These are phyloP conservation scores for Amborella trichopoda DNA, from an alignment of 164 flowering plant genomes.

Conservation along the genomic window DNA sequence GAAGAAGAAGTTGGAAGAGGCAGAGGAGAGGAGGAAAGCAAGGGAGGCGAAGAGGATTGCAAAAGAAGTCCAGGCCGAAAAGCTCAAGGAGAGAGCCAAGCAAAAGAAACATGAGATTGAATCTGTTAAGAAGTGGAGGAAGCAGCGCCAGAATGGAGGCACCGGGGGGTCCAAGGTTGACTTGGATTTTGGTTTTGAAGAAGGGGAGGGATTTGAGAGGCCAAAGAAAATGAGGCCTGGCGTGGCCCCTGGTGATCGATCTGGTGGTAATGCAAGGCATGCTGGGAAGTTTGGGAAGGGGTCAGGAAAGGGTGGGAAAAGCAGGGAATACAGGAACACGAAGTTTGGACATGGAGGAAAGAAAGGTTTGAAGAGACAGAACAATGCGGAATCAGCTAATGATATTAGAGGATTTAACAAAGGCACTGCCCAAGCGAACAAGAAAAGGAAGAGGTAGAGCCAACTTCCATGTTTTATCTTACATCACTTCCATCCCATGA, in stretches of 20 bases:
- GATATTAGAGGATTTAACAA: slow-evolving; percentile 38
- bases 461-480: not conserved
- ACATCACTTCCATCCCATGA: too few relatives aligned
- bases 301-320: slow-evolving; percentile 20
- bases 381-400: slow-evolving; percentile 57
- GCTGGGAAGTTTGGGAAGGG: slow-evolving; percentile 18
- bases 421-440: slow-evolving; percentile 18
- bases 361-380: slow-evolving; percentile 80
- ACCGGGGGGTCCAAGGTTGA: slow-evolving; percentile 25
- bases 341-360: slow-evolving; percentile 49
- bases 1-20: slow-evolving; percentile 70
- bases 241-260: slow-evolving; percentile 69
- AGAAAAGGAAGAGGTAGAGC: slow-evolving; percentile 29
- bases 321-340: slow-evolving; percentile 26
- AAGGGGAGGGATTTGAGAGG: slow-evolving; percentile 54
- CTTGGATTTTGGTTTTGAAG: slow-evolving; percentile 26
- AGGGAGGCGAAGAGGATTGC: slow-evolving; percentile 70
- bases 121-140: slow-evolving; percentile 91
- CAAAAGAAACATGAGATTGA: slow-evolving; percentile 76
- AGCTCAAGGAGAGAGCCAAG: slow-evolving; percentile 68
- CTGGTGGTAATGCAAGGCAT: slow-evolving; percentile 53
- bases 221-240: slow-evolving; percentile 57
- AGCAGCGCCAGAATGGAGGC: slow-evolving; percentile 77
- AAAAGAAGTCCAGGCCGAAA: slow-evolving; percentile 76
- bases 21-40: slow-evolving; percentile 85